Conservation (phyloP, 73 alveolate genomes). For the Paramecium octaurelia region DNA sequence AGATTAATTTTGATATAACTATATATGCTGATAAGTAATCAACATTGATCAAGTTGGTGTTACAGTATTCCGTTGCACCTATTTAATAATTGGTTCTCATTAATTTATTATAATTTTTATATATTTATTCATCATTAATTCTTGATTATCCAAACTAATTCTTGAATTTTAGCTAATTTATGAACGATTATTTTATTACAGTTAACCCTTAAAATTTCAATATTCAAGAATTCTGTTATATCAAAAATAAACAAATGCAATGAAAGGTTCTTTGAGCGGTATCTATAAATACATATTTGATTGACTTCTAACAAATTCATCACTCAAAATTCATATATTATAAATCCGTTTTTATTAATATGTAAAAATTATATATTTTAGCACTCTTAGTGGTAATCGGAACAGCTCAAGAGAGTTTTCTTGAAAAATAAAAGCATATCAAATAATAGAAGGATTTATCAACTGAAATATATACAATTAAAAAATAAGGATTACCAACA, state of each 20-base stretch:
- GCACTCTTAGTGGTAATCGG: neutral
- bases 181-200: neutral
- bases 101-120: neutral
- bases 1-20: neutral
- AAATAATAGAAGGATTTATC: conserved; percentile 20
- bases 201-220: neutral
- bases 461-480: neutral
- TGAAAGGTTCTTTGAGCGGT: neutral
- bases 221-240: neutral
- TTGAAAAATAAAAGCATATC: neutral
- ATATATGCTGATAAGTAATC: neutral
- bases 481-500: neutral
- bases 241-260: neutral
- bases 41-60: neutral
- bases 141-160: neutral
- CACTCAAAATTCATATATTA: neutral
- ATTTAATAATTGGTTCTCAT: neutral
- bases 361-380: conserved; percentile 1
- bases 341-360: conserved; percentile 26
- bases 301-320: neutral
- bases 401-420: conserved; percentile 11
- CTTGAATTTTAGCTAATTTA: neutral
- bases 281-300: neutral
- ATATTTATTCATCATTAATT: too few relatives aligned
- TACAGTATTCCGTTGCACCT: neutral